phyloP scores from a whole-genome alignment of 352 stramenopile species.

The Phytopythium boreale region DNA sequence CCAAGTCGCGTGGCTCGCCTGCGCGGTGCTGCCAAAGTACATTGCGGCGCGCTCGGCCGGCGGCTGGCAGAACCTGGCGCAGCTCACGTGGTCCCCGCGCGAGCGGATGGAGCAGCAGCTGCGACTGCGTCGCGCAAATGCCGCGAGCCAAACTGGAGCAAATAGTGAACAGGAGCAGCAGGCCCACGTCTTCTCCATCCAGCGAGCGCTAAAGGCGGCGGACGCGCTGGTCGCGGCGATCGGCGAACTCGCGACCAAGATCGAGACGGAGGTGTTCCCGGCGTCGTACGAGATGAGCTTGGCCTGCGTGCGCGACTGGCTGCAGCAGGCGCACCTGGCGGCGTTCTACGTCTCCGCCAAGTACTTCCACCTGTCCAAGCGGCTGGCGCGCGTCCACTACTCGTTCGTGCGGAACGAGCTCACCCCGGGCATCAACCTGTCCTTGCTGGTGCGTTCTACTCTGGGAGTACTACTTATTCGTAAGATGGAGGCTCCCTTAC shows the following conservation, averaged over 20 bases:
- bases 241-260: constrained; percentile 26
- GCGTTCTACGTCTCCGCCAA: constrained; percentile 74
- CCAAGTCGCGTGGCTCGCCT: constrained; percentile 57
- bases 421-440: constrained; percentile 54
- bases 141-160: neutral
- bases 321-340: constrained; percentile 55
- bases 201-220: constrained; percentile 26
- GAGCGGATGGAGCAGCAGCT: constrained; percentile 82
- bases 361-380: constrained; percentile 72
- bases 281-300: constrained; percentile 61
- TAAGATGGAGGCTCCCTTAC: neutral
- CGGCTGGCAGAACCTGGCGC: constrained; percentile 67
- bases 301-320: constrained; percentile 42
- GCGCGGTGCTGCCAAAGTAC: constrained; percentile 57
- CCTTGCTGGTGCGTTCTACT: constrained; percentile 38
- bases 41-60: constrained; percentile 55
- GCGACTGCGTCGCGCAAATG: constrained; percentile 35
- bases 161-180: neutral
- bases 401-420: constrained; percentile 73
- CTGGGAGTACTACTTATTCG: no score
- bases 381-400: constrained; percentile 67
- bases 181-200: constrained; percentile 6
- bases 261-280: constrained; percentile 50
- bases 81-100: constrained; percentile 58
- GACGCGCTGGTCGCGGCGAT: constrained; percentile 46